Evolutionary conservation across 2,329 filamentous ascomycete species (phyloP), one percentile per base, ranked within the genome.

Genomic region (Neofusicoccum laricinum): DNA sequence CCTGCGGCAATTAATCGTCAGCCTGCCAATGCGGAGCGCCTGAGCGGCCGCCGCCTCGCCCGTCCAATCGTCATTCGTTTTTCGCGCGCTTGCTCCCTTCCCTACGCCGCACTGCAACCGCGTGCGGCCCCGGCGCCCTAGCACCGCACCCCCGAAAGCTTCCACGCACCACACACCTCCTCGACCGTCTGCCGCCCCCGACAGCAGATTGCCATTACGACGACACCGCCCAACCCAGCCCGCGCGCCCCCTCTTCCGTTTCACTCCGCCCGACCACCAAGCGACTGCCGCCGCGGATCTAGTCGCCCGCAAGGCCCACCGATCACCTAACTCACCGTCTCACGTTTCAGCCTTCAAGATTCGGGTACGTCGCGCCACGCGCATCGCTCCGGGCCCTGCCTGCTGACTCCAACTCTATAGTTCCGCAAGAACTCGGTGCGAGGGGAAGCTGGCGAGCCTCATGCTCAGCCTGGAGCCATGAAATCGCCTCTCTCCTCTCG

Each of bases 391-490:
- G 57, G 40, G 36, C 34, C 55, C 30, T 36, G 41, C 43, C 45
- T n/a, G 45, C 45, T 51, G 58, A 50, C 58, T 41, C 32, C 43
- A 17, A n/a, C 30, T 38, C 30, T 36, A 30, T 59, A 59, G 55
- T 64, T 64, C 65, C 64, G 45, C 65, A 65, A 66, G 51, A 64
- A 64, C 43, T 61, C 65, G 36, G 48, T 59, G 55, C 51, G 51
- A 51, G 61, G 48, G 49, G 55, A 59, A 50, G 53, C 67, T 58
- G 62, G 62, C 64, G 61, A 65, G 69, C 48, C 69, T 74, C 48
- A 59, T 64, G 63, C 63, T 64, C 63, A 64, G 41, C 43, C 63
- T 12, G 63, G 63, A 64, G 63, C 63, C 63, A 64, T 64, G 63
- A 64, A 64, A 43, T 64, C 63, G 63, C 63, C 63, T 64, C 63